Evolutionary conservation across 2,329 filamentous ascomycete species (phyloP).

Genomic region (Nemania diffusa): DNA sequence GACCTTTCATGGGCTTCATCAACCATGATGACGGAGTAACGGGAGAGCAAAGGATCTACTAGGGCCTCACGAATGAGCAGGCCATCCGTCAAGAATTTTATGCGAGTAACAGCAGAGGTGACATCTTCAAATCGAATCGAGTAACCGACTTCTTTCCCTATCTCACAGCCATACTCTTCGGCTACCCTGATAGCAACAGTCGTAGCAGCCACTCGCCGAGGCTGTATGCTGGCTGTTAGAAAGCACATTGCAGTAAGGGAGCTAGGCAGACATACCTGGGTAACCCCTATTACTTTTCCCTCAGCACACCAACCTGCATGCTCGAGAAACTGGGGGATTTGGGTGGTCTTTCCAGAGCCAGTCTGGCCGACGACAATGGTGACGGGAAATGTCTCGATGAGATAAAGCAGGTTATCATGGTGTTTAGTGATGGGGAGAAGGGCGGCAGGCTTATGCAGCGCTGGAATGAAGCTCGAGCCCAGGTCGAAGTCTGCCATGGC

Average conservation of each 20-base stretch:
- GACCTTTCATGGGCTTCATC: conserved; percentile 97
- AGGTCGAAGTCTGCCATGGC: conserved; percentile 68
- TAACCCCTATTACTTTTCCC: conserved; percentile 86
- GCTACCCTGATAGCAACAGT: conserved; percentile 90
- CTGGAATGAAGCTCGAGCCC: conserved; percentile 74
- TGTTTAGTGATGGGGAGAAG: conserved; percentile 90
- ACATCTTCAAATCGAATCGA: conserved; percentile 93
- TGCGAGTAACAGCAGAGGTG: conserved; percentile 83
- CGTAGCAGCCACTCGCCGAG: conserved; percentile 88
- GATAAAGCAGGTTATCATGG: conserved; percentile 80
- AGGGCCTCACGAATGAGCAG: conserved; percentile 90
- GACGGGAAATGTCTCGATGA: conserved; percentile 84
- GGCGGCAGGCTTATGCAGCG: conserved; percentile 84
- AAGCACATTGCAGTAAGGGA: not conserved
- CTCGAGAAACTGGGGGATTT: conserved; percentile 91
- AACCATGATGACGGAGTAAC: conserved; percentile 97
- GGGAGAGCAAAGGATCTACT: conserved; percentile 87
- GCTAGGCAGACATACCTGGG: conserved; percentile 74
- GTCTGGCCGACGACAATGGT: conserved; percentile 94
- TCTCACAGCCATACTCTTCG: conserved; percentile 84
- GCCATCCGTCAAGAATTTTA: conserved; percentile 97
- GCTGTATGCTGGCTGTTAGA: conserved; percentile 60
- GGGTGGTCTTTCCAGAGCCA: conserved; percentile 94
- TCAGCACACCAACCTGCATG: conserved; percentile 88
- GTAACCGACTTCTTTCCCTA: conserved; percentile 93